phyloP scores from a whole-genome alignment of 495 filamentous ascomycete species.

The Xylaria intraflava region DNA sequence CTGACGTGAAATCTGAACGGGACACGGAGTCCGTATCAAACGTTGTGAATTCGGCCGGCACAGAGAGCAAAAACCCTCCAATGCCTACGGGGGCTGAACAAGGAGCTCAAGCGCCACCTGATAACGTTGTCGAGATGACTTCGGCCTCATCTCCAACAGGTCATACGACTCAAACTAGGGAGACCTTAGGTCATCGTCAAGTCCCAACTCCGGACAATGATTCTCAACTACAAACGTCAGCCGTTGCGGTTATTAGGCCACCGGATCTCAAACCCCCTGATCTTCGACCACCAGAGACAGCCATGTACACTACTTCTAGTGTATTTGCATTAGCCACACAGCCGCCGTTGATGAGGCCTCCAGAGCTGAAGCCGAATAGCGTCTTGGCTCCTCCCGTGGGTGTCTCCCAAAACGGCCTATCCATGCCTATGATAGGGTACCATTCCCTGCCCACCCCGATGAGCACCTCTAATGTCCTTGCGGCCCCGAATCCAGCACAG shows the following conservation, averaged over 20 bases:
- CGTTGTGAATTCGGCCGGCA: background rate
- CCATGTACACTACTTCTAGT: constrained; percentile 24
- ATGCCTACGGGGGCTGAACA: background rate
- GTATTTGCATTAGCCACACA: constrained; percentile 27
- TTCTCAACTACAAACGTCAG: background rate
- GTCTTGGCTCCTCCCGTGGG: constrained; percentile 38
- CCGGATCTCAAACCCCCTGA: constrained; percentile 17
- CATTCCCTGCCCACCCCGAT: constrained; percentile 8
- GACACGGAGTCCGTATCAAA: constrained; percentile 3
- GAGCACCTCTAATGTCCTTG: constrained; percentile 33
- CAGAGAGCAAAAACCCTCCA: background rate
- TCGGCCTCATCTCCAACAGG: background rate
- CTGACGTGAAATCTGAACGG: constrained; percentile 13
- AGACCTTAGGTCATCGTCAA: constrained; percentile 9
- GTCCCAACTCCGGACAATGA: constrained; percentile 15
- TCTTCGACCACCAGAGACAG: constrained; percentile 19
- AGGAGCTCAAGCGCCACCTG: background rate
- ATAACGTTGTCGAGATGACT: background rate
- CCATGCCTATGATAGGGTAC: constrained; percentile 29
- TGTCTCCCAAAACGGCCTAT: constrained; percentile 20
- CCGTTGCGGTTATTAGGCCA: constrained; percentile 4
- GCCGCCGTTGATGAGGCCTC: constrained; percentile 25
- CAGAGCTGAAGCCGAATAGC: constrained; percentile 30
- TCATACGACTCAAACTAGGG: background rate
- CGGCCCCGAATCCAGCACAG: constrained; percentile 38